Conservation (phyloP, 2,329 filamentous ascomycete species). For the Fusarium guadeloupense region DNA sequence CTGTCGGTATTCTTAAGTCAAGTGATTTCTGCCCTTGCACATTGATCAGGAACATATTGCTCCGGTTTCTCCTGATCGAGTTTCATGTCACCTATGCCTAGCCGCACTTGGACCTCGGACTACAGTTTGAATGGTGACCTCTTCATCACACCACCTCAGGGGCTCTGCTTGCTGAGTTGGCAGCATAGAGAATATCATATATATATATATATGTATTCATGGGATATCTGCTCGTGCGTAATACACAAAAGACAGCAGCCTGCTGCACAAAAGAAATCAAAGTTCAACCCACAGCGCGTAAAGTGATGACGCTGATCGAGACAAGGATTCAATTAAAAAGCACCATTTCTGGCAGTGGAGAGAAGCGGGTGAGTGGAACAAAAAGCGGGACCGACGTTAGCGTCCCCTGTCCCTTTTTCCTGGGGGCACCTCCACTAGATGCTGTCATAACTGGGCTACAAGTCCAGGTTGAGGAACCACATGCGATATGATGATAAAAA, state of each 20-base stretch:
- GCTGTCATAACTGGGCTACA: conserved; percentile 17
- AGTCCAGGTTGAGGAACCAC: conserved; percentile 4
- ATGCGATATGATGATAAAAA: conserved; percentile 17
- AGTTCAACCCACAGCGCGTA: too few species aligned
- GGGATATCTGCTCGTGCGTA: too few species aligned
- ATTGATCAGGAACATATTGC: neutral
- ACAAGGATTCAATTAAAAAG: conserved; percentile 27
- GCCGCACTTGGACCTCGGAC: neutral
- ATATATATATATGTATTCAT: too few species aligned
- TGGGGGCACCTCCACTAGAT: conserved; percentile 30
- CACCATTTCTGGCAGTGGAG: conserved; percentile 12
- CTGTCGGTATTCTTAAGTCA: neutral
- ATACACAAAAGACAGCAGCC: neutral
- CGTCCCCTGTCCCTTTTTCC: conserved; percentile 31
- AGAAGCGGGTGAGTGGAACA: conserved; percentile 33
- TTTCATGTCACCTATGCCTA: conserved; percentile 2
- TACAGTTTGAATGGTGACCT: neutral
- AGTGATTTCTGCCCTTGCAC: neutral
- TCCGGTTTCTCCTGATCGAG: neutral
- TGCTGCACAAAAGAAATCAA: conserved; percentile 14
- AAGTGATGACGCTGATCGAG: conserved; percentile 37
- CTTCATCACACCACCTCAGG: neutral
- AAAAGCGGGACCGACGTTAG: conserved; percentile 25
- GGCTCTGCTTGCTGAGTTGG: neutral
- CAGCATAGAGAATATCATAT: neutral